Percentiles rank a stretch among this genome's conserved stretches.
Evolutionary conservation across 2,329 filamentous ascomycete species (phyloP).

Genomic region (Ophiostoma sp.): DNA sequence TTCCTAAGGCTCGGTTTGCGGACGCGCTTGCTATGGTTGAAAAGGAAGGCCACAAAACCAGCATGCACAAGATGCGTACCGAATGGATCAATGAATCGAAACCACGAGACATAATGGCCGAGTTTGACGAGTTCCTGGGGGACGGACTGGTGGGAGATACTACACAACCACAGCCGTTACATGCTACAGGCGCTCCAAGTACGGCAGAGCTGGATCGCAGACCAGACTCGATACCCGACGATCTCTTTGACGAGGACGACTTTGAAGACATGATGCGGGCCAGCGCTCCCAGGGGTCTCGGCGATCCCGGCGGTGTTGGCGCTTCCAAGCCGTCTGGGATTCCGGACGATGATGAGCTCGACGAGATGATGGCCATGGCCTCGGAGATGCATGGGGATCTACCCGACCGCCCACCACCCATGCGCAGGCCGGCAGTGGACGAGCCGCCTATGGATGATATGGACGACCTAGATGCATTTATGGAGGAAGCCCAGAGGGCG

Average conservation of each 20-base stretch:
- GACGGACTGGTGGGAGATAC: neutral
- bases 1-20: slow-evolving; percentile 87
- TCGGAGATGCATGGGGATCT: slow-evolving; percentile 29
- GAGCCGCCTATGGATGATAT: slow-evolving; percentile 30
- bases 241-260: slow-evolving; percentile 41
- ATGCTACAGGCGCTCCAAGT: neutral
- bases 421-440: slow-evolving; percentile 21
- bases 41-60: slow-evolving; percentile 81
- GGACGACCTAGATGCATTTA: slow-evolving; percentile 42
- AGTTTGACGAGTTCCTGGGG: slow-evolving; percentile 20
- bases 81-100: slow-evolving; percentile 79
- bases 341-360: slow-evolving; percentile 45
- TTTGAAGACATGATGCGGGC: slow-evolving; percentile 18
- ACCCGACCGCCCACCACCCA: slow-evolving; percentile 23
- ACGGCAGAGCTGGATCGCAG: neutral
- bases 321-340: slow-evolving; percentile 18
- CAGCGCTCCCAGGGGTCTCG: neutral
- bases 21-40: slow-evolving; percentile 89
- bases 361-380: slow-evolving; percentile 49
- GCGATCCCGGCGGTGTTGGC: neutral
- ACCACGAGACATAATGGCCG: slow-evolving; percentile 38
- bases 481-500: slow-evolving; percentile 36
- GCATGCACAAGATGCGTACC: slow-evolving; percentile 65
- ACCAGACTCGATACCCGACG: slow-evolving; percentile 33
- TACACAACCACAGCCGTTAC: neutral